Percentiles rank a stretch among this genome's conserved stretches.
These are phyloP conservation scores for Mycena epipterygia DNA, from an alignment of 768 basidiomycete genomes.

Conservation along the genomic window DNA sequence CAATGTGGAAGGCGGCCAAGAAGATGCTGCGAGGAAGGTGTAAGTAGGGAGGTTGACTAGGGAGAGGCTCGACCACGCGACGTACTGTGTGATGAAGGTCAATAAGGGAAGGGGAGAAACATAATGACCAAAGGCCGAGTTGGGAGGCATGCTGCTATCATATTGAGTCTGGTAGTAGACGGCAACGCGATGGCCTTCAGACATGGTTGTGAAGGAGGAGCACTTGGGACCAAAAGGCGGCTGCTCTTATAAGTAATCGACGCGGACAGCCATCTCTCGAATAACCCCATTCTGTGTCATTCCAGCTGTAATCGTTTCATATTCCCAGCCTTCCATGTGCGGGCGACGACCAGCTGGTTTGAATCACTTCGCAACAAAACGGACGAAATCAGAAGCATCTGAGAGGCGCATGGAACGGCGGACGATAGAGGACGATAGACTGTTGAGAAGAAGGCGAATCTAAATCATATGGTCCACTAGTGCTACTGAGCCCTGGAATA, in stretches of 20 bases:
- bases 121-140: conserved; percentile 34
- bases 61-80: not conserved
- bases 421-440: not conserved
- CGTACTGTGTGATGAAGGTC: conserved; percentile 38
- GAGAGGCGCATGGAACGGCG: not conserved
- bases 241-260: conserved; percentile 22
- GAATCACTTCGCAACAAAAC: not conserved
- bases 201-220: conserved; percentile 21
- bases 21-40: conserved; percentile 27
- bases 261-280: conserved; percentile 10
- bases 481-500: too few species aligned
- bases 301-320: not conserved
- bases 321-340: not conserved
- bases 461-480: too few species aligned
- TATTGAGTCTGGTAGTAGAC: conserved; percentile 46
- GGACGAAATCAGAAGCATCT: not conserved
- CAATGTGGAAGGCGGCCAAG: conserved; percentile 44
- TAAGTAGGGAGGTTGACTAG: not conserved
- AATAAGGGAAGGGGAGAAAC: conserved; percentile 42
- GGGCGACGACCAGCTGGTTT: conserved; percentile 9
- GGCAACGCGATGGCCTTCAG: conserved; percentile 39
- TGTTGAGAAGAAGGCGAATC: too few species aligned
- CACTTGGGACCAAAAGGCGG: not conserved
- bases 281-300: not conserved
- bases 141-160: conserved; percentile 23